Conservation (phyloP, 225 moss, liverwort and hornwort species). For the Takakia lepidozioides region DNA sequence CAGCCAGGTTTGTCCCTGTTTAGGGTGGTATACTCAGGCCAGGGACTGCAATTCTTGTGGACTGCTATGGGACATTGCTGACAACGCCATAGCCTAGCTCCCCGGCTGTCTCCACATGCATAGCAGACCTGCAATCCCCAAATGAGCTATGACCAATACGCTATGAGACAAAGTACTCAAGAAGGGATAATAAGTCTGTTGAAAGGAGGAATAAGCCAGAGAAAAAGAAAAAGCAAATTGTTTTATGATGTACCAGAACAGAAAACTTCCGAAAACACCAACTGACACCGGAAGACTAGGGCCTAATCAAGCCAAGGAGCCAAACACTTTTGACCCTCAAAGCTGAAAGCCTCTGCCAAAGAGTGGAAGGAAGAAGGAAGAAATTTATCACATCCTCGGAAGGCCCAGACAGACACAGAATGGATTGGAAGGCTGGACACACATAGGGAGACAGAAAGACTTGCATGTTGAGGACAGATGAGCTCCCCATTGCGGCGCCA, state of each 20-base stretch:
- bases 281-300: constrained; percentile 2
- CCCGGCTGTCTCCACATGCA: constrained; percentile 49
- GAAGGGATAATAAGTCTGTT: too few species aligned
- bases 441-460: too few species aligned
- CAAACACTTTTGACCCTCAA: background rate
- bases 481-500: constrained; percentile 53
- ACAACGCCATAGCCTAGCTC: constrained; percentile 64
- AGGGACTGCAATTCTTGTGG: constrained; percentile 64
- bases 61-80: constrained; percentile 62
- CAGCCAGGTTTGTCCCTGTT: constrained; percentile 58
- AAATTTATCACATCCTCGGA: background rate
- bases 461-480: constrained; percentile 70
- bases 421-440: too few species aligned
- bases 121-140: constrained; percentile 50
- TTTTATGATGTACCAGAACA: background rate
- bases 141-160: background rate
- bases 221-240: background rate
- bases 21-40: constrained; percentile 47
- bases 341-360: too few species aligned
- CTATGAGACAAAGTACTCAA: too few species aligned
- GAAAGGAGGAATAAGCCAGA: too few species aligned
- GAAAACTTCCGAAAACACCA: constrained; percentile 1
- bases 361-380: background rate
- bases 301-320: background rate
- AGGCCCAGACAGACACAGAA: constrained; percentile 2